Conservation (phyloP, 306 rosid species). For the Vicia villosa region DNA sequence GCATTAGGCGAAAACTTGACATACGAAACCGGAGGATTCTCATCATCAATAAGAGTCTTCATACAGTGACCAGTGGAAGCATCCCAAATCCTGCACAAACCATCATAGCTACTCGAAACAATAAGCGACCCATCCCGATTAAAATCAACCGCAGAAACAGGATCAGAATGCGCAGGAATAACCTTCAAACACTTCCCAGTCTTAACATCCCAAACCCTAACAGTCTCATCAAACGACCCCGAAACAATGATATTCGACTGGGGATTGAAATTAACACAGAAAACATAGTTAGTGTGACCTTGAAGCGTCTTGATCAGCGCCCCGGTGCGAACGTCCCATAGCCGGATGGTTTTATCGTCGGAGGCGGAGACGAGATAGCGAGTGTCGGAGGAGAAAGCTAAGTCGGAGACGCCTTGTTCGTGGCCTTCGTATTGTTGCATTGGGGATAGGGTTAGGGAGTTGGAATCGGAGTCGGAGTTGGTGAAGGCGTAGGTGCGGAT, state of each 20-base stretch:
- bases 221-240: conserved; percentile 96
- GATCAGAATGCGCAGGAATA: conserved; percentile 92
- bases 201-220: conserved; percentile 92
- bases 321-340: conserved; percentile 89
- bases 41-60: conserved; percentile 91
- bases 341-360: conserved; percentile 89
- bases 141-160: conserved; percentile 93
- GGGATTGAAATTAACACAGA: conserved; percentile 92
- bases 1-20: conserved; percentile 93
- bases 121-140: conserved; percentile 81
- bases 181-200: conserved; percentile 87
- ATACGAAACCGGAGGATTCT: conserved; percentile 91
- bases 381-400: conserved; percentile 89
- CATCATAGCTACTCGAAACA: conserved; percentile 99
- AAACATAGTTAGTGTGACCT: conserved; percentile 91
- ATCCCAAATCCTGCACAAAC: conserved; percentile 85
- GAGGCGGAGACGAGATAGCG: conserved; percentile 90
- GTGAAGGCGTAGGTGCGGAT: conserved; percentile 72
- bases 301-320: conserved; percentile 69
- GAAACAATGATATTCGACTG: conserved; percentile 88
- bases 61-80: conserved; percentile 93
- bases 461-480: conserved; percentile 48
- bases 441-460: conserved; percentile 50
- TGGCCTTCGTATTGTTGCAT: conserved; percentile 83
- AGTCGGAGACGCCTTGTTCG: conserved; percentile 85